These are phyloP conservation scores for Berkeleyomyces basicola DNA, from an alignment of 2,329 filamentous ascomycete genomes.

Conservation along the genomic window DNA sequence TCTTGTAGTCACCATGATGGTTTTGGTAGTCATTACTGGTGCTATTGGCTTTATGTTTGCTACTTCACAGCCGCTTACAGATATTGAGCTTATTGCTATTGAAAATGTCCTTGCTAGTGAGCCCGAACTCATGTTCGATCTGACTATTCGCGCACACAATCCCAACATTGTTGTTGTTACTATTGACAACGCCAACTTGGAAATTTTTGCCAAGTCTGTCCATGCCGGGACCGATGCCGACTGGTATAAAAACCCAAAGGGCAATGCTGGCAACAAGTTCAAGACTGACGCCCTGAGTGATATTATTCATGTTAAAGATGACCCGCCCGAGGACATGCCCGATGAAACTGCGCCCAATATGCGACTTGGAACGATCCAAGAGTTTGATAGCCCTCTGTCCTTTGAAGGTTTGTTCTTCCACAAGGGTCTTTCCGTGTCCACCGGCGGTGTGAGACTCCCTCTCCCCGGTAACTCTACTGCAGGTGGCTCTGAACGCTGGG, in stretches of 20 bases:
- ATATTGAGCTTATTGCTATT: slow-evolving; percentile 64
- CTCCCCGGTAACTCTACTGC: slow-evolving; percentile 81
- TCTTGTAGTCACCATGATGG: slow-evolving; percentile 63
- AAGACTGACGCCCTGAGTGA: not conserved
- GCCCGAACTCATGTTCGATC: slow-evolving; percentile 86
- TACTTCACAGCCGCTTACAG: slow-evolving; percentile 70
- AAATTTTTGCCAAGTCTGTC: slow-evolving; percentile 87
- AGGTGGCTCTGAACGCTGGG: slow-evolving; percentile 75
- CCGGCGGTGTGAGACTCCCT: slow-evolving; percentile 65
- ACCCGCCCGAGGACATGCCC: slow-evolving; percentile 37
- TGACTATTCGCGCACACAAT: slow-evolving; percentile 76
- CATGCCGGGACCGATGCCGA: slow-evolving; percentile 57
- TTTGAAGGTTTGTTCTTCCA: slow-evolving; percentile 87
- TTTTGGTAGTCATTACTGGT: slow-evolving; percentile 68
- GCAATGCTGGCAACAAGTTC: slow-evolving; percentile 7
- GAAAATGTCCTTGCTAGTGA: slow-evolving; percentile 84
- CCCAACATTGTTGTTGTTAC: slow-evolving; percentile 83
- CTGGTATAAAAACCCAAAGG: slow-evolving; percentile 33
- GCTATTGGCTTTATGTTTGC: slow-evolving; percentile 80
- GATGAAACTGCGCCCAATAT: slow-evolving; percentile 63
- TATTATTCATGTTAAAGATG: slow-evolving; percentile 17
- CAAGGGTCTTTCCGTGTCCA: slow-evolving; percentile 51
- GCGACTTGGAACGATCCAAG: slow-evolving; percentile 73
- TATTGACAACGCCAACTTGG: slow-evolving; percentile 72
- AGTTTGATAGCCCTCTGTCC: slow-evolving; percentile 72